Base-by-base conservation (phyloP, 768 basidiomycete genomes). In the Mycena galopus region DNA sequence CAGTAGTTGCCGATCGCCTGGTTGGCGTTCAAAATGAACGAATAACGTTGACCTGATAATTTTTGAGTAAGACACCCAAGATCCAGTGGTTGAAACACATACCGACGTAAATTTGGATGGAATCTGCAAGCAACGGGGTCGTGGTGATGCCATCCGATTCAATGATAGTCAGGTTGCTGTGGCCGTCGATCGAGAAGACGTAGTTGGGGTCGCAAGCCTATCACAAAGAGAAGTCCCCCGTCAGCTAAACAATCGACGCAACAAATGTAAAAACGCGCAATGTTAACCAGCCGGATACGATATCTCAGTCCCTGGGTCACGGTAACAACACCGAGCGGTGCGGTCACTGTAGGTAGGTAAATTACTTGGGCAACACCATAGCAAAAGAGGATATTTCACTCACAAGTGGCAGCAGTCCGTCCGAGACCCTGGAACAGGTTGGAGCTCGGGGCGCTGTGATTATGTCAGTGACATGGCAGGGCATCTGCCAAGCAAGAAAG, bases 391-490 rank as follows among this genome's bases (percentile, higher is more conserved):
- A 32, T 5, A 2, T 32, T 17, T 19, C 32, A 19, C 55, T 56
- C 55, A 56, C 55, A 79, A 2, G 82, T 84, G 35, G 79, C 78
- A 8, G 73, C 17, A 65, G 79, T 81, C 25, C 87, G 85, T 23
- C 87, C 87, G 3, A 81, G 50, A 4, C 87, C 87, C 56, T 88
- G 88, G 73, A 88, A 87, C 8, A 85, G 77, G n/a, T 85, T 86
- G 6, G 84, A 74, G 50, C 85, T 81, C 8, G 80, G 71, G 6
- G 75, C 77, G 7, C 55, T 56, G 55, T 32, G 27, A 56, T 19
- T 14, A 21, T 21, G 29, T 56, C 16, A 30, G 11, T 7, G 32
- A 30, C 16, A 11, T 23, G 25, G 10, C 10, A 23, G 16, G 7
- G 10, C 14, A n/a, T n/a, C n/a, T n/a, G n/a, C n/a, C n/a, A n/a